These are phyloP conservation scores for Aspergillus neotritici DNA, from an alignment of 2,329 filamentous ascomycete species.

Conservation along the genomic window DNA sequence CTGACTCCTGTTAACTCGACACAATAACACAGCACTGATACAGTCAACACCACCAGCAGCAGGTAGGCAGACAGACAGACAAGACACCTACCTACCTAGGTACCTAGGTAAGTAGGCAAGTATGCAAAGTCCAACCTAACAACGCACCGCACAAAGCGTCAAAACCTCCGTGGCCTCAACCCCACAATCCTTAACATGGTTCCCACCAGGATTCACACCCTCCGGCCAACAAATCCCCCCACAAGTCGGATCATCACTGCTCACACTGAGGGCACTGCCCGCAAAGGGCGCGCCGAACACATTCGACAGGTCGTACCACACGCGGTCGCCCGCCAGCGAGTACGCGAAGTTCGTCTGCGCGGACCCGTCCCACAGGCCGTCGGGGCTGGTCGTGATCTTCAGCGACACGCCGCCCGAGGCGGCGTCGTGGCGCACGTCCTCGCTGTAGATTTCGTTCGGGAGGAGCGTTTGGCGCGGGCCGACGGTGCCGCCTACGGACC, in stretches of 20 bases:
- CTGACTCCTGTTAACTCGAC: too few relatives aligned
- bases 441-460: slow-evolving; percentile 29
- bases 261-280: slow-evolving; percentile 21
- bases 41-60: too few relatives aligned
- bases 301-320: slow-evolving; percentile 41
- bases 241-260: slow-evolving; percentile 21
- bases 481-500: slow-evolving; percentile 33
- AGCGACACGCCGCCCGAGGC: slow-evolving; percentile 39
- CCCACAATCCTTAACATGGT: slow-evolving; percentile 27
- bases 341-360: slow-evolving; percentile 40
- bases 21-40: too few relatives aligned
- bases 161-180: slow-evolving; percentile 23
- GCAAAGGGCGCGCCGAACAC: slow-evolving; percentile 41
- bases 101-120: too few relatives aligned
- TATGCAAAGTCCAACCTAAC: slow-evolving; percentile 16
- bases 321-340: slow-evolving; percentile 30
- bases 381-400: slow-evolving; percentile 35
- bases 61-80: too few relatives aligned
- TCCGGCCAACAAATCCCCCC: slow-evolving; percentile 28
- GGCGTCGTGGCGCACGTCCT: slow-evolving; percentile 31
- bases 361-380: slow-evolving; percentile 34
- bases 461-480: slow-evolving; percentile 27
- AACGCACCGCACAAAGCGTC: slow-evolving; percentile 25
- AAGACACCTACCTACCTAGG: too few relatives aligned
- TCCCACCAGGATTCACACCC: slow-evolving; percentile 26